phyloP scores from a whole-genome alignment of 1,284 basidiomycete species.

The Cutaneotrichosporon cutaneum region DNA sequence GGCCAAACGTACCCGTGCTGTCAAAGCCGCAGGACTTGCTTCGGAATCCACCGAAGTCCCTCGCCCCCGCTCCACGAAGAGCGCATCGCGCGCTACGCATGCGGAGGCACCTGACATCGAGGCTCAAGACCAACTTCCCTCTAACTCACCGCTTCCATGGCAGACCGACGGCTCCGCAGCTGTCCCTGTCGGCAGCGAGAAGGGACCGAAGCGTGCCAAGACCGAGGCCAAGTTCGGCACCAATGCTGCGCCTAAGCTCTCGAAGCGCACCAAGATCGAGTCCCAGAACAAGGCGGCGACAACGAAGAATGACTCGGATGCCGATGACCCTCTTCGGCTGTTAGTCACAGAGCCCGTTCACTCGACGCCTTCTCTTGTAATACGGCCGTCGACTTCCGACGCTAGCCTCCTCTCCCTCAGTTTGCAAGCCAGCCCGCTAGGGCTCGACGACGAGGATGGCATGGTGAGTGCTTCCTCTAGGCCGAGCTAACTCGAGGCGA shows the following conservation, averaged over 20 bases:
- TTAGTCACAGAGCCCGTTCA: background rate
- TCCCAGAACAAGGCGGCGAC: background rate
- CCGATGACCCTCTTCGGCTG: background rate
- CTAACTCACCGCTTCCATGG: background rate
- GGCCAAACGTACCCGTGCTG: background rate
- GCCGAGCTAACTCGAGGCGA: background rate
- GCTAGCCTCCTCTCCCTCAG: background rate
- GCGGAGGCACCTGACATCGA: background rate
- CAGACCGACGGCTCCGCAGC: background rate
- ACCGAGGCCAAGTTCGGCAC: conserved; percentile 24
- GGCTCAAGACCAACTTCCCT: background rate
- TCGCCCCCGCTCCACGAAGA: background rate
- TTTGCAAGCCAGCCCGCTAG: background rate
- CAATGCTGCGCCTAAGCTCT: background rate
- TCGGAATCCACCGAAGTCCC: no score
- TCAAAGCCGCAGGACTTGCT: background rate
- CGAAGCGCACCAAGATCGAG: background rate
- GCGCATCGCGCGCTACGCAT: background rate
- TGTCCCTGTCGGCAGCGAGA: background rate
- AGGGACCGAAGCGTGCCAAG: conserved; percentile 12
- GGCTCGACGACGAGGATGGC: background rate
- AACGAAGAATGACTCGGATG: background rate
- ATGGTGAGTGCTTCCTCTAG: background rate
- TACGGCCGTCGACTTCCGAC: background rate
- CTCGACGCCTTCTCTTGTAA: background rate